A percentile compares a stretch with the other conserved stretches of the same genome.
Evolutionary conservation across 179 eudicot species (phyloP).

Genomic region (Gypsophila paniculata): DNA sequence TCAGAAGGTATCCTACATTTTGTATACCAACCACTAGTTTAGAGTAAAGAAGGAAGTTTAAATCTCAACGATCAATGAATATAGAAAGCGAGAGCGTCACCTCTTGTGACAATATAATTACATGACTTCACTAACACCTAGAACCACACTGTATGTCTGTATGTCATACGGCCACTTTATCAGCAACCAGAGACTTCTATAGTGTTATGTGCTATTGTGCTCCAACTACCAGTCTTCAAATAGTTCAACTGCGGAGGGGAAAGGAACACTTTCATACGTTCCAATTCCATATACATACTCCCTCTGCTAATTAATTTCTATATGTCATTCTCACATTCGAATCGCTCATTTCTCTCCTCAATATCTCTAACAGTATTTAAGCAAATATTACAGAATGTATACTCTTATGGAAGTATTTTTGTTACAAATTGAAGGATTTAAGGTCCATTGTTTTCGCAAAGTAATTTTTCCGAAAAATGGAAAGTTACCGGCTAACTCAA

Average conservation of each 20-base stretch:
- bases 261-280: background rate
- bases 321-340: no score
- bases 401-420: no score
- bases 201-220: background rate
- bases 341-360: no score
- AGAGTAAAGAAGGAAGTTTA: background rate
- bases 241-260: background rate
- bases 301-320: no score
- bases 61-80: slow-evolving; percentile 1
- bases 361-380: no score
- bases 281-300: background rate
- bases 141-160: no score
- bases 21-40: background rate
- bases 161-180: background rate
- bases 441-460: no score
- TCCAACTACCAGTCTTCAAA: background rate
- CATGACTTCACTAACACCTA: background rate
- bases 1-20: background rate
- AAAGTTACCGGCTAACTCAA: no score
- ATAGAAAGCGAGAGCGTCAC: background rate
- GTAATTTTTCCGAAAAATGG: no score
- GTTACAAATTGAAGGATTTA: no score
- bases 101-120: background rate
- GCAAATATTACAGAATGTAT: no score
- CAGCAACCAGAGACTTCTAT: background rate